These are phyloP conservation scores for Acaromyces ingoldii DNA, from an alignment of 1,284 basidiomycete species.

Conservation along the genomic window DNA sequence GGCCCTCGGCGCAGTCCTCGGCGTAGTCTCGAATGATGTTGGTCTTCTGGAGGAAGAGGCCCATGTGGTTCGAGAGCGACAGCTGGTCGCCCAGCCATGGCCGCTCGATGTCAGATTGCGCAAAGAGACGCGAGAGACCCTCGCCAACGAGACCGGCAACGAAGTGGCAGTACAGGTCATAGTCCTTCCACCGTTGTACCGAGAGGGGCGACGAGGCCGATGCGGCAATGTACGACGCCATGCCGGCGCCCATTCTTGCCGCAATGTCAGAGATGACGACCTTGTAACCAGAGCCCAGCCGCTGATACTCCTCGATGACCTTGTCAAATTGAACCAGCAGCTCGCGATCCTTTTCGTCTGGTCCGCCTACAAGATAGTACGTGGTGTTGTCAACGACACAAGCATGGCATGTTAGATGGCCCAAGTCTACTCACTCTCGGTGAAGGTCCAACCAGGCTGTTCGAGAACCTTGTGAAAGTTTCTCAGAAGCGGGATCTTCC, in stretches of 20 bases:
- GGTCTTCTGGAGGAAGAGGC: constrained; percentile 93
- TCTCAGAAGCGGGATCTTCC: constrained; percentile 81
- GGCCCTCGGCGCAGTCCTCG: constrained; percentile 79
- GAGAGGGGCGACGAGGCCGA: constrained; percentile 27
- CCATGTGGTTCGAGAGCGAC: constrained; percentile 88
- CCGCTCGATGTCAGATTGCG: constrained; percentile 78
- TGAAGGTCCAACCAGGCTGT: constrained; percentile 82
- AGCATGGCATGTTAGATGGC: neutral
- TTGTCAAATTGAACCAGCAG: constrained; percentile 80
- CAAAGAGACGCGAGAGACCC: constrained; percentile 84
- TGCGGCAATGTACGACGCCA: constrained; percentile 73
- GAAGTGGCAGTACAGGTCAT: constrained; percentile 97
- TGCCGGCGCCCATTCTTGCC: constrained; percentile 75
- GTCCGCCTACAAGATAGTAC: constrained; percentile 56
- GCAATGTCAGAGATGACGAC: constrained; percentile 71
- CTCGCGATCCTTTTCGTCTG: constrained; percentile 83
- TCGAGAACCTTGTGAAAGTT: constrained; percentile 76
- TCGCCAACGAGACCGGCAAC: constrained; percentile 97
- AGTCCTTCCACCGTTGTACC: constrained; percentile 59
- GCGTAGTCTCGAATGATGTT: constrained; percentile 95
- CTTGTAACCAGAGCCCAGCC: constrained; percentile 60
- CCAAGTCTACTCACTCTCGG: constrained; percentile 56
- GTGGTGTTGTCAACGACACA: too few relatives aligned
- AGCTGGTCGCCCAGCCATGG: constrained; percentile 73
- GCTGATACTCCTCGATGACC: constrained; percentile 76